Percentiles rank a stretch among this genome's conserved stretches.
Conservation (phyloP, 2,329 filamentous ascomycete species). For the Pleomassaria siparia region DNA sequence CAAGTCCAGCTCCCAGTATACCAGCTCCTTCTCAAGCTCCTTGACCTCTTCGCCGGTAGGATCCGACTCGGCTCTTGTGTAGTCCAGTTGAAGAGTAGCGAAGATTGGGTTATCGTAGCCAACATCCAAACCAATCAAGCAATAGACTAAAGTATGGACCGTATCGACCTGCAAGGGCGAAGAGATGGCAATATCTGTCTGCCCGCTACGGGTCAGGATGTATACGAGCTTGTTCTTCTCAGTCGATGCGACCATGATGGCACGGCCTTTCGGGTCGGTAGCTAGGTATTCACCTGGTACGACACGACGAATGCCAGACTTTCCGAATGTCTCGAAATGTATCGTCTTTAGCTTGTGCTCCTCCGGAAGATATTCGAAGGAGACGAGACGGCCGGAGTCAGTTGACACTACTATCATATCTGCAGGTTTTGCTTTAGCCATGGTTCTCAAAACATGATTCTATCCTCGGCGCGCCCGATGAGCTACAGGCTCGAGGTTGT, state of each 20-base stretch:
- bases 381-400: constrained; percentile 92
- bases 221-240: constrained; percentile 99
- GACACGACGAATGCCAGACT: constrained; percentile 90
- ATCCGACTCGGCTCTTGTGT: constrained; percentile 88
- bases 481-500: constrained; percentile 27
- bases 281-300: constrained; percentile 95
- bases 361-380: constrained; percentile 85
- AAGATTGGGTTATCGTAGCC: constrained; percentile 98
- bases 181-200: constrained; percentile 94
- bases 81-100: constrained; percentile 91
- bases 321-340: constrained; percentile 96
- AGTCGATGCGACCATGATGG: constrained; percentile 87
- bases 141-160: constrained; percentile 85
- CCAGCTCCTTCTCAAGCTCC: constrained; percentile 83
- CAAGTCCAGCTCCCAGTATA: constrained; percentile 97
- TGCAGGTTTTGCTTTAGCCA: constrained; percentile 49
- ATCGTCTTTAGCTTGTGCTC: constrained; percentile 86
- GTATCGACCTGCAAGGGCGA: constrained; percentile 97
- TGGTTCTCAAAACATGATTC: constrained; percentile 32
- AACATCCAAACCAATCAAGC: constrained; percentile 85
- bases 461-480: constrained; percentile 28
- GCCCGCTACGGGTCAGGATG: constrained; percentile 91
- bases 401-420: constrained; percentile 96
- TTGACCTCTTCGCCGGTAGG: constrained; percentile 78
- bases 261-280: constrained; percentile 91